Base-by-base conservation (phyloP, 176 grass and related monocot species). In the Pontederia paniculata region DNA sequence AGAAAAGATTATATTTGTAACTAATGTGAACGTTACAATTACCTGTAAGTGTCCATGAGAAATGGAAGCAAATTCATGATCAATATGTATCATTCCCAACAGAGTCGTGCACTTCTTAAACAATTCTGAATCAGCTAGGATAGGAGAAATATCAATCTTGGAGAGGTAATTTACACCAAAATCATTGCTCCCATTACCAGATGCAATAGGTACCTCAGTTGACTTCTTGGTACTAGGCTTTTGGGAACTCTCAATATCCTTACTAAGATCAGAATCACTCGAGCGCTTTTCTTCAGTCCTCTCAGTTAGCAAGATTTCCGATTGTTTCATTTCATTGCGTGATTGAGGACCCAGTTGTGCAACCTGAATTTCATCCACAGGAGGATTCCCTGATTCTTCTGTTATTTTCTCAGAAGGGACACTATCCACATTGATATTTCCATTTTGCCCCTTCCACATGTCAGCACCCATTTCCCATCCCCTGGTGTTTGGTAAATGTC, bases 71-170 rank as follows among this genome's bases (percentile, higher is more conserved):
- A 76, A n/a, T 69, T 3, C 22, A 61, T 79, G 2, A 31, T 31
- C 5, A 31, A 31, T 31, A 31, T n/a, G n/a, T n/a, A n/a, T n/a
- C n/a, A n/a, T n/a, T n/a, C n/a, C n/a, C n/a, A n/a, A 16, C 65
- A 83, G 65, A 48, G 83, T 71, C 37, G 71, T 65, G 62, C 83
- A 84, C 57, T 54, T 91, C 42, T 70, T 22, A 66, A 88, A 87
- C 53, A 88, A 54, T 42, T 93, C 80, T 22, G 71, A 63, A 77
- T 87, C 80, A 54, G 79, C 77, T 54, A 98, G 84, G 72, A 88
- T 75, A 63, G 18, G 66, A 4, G 83, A 91, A 18, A 98, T 66
- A 67, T 57, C 72, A 43, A 84, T 81, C 72, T 70, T 91, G 1
- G 80, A 66, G 15, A 98, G 52, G 47, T 91, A 93, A 45, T 69